These are phyloP conservation scores for Talaromyces rugulosus DNA, from an alignment of 2,329 filamentous ascomycete species.

Conservation along the genomic window DNA sequence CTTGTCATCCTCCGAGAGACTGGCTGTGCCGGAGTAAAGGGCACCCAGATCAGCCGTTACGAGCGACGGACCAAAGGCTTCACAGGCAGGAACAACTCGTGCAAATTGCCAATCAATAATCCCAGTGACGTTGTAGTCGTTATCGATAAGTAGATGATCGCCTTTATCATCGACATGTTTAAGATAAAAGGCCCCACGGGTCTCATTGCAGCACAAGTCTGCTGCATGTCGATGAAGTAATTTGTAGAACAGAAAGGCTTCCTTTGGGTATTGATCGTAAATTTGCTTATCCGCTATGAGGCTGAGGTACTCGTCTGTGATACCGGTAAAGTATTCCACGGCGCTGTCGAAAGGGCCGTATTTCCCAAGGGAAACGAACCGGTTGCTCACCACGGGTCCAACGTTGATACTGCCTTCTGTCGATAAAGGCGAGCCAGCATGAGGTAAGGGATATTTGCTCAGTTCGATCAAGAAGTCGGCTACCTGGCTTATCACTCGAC, in stretches of 20 bases:
- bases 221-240: neutral
- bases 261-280: constrained; percentile 1
- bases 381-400: constrained; percentile 10
- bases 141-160: constrained; percentile 42
- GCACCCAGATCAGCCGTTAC: constrained; percentile 28
- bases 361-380: constrained; percentile 9
- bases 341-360: constrained; percentile 9
- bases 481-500: constrained; percentile 8
- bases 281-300: constrained; percentile 11
- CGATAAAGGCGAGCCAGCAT: constrained; percentile 3
- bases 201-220: neutral
- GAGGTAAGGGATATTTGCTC: constrained; percentile 6
- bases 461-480: constrained; percentile 11
- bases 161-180: constrained; percentile 46
- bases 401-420: neutral
- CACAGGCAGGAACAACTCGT: constrained; percentile 21
- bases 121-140: constrained; percentile 41
- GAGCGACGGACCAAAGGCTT: constrained; percentile 39
- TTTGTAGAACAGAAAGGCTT: constrained; percentile 9
- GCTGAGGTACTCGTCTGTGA: constrained; percentile 11
- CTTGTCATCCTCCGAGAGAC: neutral
- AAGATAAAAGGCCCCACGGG: constrained; percentile 32
- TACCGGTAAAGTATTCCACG: constrained; percentile 6
- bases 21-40: constrained; percentile 8
- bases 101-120: constrained; percentile 45